Base-by-base conservation (phyloP, 768 basidiomycete species). In the Pisolithus orientalis region DNA sequence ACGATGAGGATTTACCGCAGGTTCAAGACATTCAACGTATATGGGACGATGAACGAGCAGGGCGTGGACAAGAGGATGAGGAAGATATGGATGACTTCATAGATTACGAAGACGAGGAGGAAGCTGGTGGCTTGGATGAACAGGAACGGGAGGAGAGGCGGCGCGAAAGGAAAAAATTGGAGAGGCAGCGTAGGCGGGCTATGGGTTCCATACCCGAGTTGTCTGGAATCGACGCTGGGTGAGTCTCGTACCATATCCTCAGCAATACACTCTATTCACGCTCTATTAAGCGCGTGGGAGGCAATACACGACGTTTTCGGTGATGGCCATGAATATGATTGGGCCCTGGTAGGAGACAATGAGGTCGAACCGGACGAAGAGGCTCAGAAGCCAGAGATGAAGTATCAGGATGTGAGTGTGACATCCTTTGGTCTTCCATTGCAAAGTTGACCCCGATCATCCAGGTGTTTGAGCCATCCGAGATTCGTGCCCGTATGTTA, bases 291-390 rank as follows among this genome's bases (percentile, higher is more conserved):
- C 62, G 87, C 92, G 27, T 96, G 93, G 92, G 87, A 90, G 44
- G 96, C 97, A 70, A 88, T 98, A 27, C 86, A 89, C 55, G 94
- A 92, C 53, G 91, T 98, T 1, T 99, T 99, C 58, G 96, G 96
- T 32, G 90, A 94, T 57, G 96, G 96, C 6, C 85, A 87, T 60
- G 94, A 98, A 58, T 99, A 95, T 65, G 93, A 93, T 59, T 94
- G 91, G 87, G 94, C 94, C 11, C 68, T 99, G 43, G 85, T 75
- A 44, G 91, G 85, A 5, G 94, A 94, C 29, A 90, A 91, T 2
- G 77, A 77, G 39, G 66, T 63, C 2, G 70, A 69, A 24, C 72
- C 69, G 27, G 82, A 87, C 8, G 74, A 76, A 25, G 74, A 79
- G 29, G 58, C 65, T 14, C 73, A 74, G 44, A 90, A 89, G 60